Base-by-base conservation (phyloP, 805 yeast species). In the Candida rishiriensis region DNA sequence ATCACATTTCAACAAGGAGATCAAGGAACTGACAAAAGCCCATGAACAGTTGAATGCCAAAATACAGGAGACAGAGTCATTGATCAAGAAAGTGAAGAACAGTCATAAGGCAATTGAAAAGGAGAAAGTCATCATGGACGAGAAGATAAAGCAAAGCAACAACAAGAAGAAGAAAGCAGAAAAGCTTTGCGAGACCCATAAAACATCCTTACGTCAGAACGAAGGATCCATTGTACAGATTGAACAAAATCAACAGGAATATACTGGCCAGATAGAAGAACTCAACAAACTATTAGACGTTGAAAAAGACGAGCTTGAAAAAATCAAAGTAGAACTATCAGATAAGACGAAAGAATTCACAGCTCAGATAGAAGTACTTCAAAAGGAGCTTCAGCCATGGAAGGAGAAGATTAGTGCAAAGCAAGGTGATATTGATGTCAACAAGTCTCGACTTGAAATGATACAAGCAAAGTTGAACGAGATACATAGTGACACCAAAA, bases 381-480 rank as follows among this genome's bases (percentile, higher is more conserved):
- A 87, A 59, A 72, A 70, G 8, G 72, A 83, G 47, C 65, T 88
- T 7, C 90, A 86, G 52, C 99, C 98, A 0, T 88, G 95, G 90
- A 79, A 79, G 47, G 82, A 76, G 26, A 75, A 79, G 50, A 66
- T 89, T 29, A 81, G 76, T 47, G 73, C 75, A 13, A 81, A 82
- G 45, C 79, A 79, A 43, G 75, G 85, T 12, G 79, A 80, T 38
- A 74, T 85, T 8, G 76, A 81, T 40, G 73, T 87, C n/a, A 76
- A 81, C 3, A 71, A 76, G 41, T 77, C 87, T 8, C 79, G 83
- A 47, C 71, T 87, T n/a, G 77, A 78, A 18, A 72, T 87, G 60
- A 56, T 85, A 9, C 57, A 66, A 17, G 75, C 71, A 14, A 76
- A 79, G 46, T 66, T 71, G 38, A 58, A 59, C 0, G 71, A 72